Conservation (phyloP, 108 stramenopile genomes). For the Nannochloropsis gaditana region DNA sequence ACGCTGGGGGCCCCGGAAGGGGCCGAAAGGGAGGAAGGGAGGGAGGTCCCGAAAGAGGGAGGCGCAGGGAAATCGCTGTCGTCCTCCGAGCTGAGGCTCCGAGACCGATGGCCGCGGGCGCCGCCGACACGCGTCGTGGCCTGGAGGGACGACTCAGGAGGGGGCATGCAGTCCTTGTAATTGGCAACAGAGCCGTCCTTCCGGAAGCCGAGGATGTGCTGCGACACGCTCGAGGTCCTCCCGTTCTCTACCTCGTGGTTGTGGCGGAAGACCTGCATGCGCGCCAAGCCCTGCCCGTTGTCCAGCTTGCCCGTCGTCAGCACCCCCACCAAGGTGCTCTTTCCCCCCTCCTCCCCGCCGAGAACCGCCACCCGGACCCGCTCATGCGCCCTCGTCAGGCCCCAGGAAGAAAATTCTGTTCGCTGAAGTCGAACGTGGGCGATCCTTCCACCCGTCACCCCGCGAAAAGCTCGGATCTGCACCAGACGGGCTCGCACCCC, state of each 20-base stretch:
- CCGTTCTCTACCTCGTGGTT: conserved; percentile 59
- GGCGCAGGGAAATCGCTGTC: not conserved
- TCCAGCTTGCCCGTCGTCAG: conserved; percentile 54
- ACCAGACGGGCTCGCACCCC: conserved; percentile 32
- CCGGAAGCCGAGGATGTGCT: conserved; percentile 40
- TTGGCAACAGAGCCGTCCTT: not conserved
- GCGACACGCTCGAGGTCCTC: conserved; percentile 52
- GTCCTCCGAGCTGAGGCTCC: conserved; percentile 20
- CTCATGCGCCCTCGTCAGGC: conserved; percentile 33
- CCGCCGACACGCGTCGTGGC: conserved; percentile 23
- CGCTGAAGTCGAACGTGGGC: conserved; percentile 29
- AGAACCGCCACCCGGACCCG: conserved; percentile 42
- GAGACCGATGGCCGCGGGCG: conserved; percentile 28
- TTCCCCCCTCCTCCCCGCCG: conserved; percentile 52
- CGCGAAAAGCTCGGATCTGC: not conserved
- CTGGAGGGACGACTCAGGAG: not conserved
- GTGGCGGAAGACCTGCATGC: conserved; percentile 58
- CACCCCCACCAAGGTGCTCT: conserved; percentile 59
- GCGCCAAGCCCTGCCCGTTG: conserved; percentile 58
- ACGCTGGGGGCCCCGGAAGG: conserved; percentile 22
- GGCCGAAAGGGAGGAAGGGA: not conserved
- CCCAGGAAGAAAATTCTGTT: conserved; percentile 25
- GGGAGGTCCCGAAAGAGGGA: conserved; percentile 1
- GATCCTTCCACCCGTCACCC: conserved; percentile 31
- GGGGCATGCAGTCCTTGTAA: not conserved